Percentiles rank a stretch among this genome's conserved stretches.
phyloP scores from a whole-genome alignment of 768 basidiomycete species.

The Lactarius tabidus region DNA sequence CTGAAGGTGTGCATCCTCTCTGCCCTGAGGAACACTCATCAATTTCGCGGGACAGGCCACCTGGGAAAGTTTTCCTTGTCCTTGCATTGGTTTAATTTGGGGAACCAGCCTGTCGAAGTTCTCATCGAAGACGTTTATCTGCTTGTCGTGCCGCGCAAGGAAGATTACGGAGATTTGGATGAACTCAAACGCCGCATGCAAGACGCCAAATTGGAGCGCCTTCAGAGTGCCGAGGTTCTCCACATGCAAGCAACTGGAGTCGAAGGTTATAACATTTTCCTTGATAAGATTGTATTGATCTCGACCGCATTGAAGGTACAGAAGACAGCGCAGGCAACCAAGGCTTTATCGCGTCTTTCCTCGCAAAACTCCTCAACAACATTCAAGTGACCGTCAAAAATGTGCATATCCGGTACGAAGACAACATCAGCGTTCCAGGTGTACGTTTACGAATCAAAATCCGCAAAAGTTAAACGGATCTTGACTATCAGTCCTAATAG shows the following conservation, averaged over 20 bases:
- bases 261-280: constrained; percentile 38
- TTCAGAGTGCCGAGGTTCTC: constrained; percentile 83
- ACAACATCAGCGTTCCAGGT: constrained; percentile 87
- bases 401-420: constrained; percentile 95
- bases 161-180: constrained; percentile 63
- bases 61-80: constrained; percentile 83
- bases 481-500: constrained; percentile 37
- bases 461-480: neutral
- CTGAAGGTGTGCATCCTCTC: constrained; percentile 58
- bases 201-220: constrained; percentile 81
- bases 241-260: constrained; percentile 58
- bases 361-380: constrained; percentile 91
- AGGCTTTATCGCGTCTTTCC: constrained; percentile 76
- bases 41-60: constrained; percentile 49
- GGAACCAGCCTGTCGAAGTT: constrained; percentile 87
- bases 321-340: constrained; percentile 63
- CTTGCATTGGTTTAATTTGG: constrained; percentile 85
- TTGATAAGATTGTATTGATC: constrained; percentile 2
- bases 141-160: constrained; percentile 79
- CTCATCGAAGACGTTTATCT: constrained; percentile 93
- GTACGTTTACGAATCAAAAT: constrained; percentile 43
- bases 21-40: neutral
- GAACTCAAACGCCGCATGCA: constrained; percentile 84
- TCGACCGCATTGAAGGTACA: constrained; percentile 20
- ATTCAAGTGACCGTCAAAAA: constrained; percentile 93